Evolutionary conservation across 164 flowering plant genomes (phyloP).

Genomic region (Santalum album): DNA sequence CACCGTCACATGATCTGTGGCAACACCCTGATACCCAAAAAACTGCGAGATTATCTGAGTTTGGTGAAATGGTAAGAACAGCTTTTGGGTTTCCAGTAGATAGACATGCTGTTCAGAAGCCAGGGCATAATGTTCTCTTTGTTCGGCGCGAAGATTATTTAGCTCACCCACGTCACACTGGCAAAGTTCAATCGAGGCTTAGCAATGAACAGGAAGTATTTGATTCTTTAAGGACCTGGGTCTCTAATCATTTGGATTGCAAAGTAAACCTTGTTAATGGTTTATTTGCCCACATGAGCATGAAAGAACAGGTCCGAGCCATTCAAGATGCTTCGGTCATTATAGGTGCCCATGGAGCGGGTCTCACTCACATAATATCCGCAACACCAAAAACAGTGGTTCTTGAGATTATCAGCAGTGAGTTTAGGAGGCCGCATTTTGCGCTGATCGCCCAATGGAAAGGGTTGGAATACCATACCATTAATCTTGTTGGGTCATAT

Average conservation of each 20-base stretch:
- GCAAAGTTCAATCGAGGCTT: slow-evolving; percentile 78
- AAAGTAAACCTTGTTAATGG: slow-evolving; percentile 72
- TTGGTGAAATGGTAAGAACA: slow-evolving; percentile 91
- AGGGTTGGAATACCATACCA: slow-evolving; percentile 79
- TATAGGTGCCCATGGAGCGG: slow-evolving; percentile 99
- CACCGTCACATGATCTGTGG: slow-evolving; percentile 60
- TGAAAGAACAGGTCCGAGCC: slow-evolving; percentile 87
- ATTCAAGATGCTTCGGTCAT: slow-evolving; percentile 92
- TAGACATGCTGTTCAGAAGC: slow-evolving; percentile 25
- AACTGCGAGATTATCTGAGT: slow-evolving; percentile 85
- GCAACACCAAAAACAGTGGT: slow-evolving; percentile 63
- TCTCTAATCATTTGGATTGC: slow-evolving; percentile 32
- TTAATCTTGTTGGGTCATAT: slow-evolving; percentile 57
- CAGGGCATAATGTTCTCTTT: slow-evolving; percentile 61
- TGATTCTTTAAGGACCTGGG: slow-evolving; percentile 63
- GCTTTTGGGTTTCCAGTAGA: slow-evolving; percentile 64
- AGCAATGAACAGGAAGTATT: slow-evolving; percentile 88
- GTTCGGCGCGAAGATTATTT: slow-evolving; percentile 91
- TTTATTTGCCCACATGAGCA: slow-evolving; percentile 83
- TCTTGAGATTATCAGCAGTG: slow-evolving; percentile 75
- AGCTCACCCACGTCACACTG: slow-evolving; percentile 92
- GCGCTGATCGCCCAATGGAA: slow-evolving; percentile 70
- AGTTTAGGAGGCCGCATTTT: slow-evolving; percentile 88
- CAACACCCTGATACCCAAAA: slow-evolving; percentile 56
- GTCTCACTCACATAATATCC: slow-evolving; percentile 83